phyloP scores from a whole-genome alignment of 768 basidiomycete species.

The Leccinum fibrillosum region DNA sequence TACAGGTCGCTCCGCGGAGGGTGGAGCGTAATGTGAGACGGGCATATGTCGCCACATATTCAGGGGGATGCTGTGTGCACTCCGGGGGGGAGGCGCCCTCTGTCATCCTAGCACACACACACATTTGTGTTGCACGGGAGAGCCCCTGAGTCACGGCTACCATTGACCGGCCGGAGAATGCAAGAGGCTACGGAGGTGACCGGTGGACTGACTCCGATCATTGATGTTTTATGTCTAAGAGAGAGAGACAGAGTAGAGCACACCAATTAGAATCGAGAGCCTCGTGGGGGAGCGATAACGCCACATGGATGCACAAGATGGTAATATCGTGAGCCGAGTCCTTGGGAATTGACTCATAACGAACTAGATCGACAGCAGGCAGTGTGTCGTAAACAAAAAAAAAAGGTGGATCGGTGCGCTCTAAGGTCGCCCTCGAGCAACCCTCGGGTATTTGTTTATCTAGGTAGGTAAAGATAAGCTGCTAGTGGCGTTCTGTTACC shows the following conservation, averaged over 20 bases:
- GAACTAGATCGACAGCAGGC: background rate
- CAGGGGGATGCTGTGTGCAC: background rate
- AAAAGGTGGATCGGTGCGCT: background rate
- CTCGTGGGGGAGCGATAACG: conserved; percentile 1
- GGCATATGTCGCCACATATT: background rate
- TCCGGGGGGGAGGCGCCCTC: background rate
- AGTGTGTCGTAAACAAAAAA: background rate
- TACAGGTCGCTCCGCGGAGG: background rate
- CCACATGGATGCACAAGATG: background rate
- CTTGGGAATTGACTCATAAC: background rate
- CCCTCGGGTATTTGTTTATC: background rate
- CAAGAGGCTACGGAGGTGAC: background rate
- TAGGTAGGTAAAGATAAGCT: background rate
- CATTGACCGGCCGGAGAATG: background rate
- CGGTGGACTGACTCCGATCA: background rate
- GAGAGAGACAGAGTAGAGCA: background rate
- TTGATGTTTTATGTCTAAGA: background rate
- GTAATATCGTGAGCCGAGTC: background rate
- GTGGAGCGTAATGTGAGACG: background rate
- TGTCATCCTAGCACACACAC: background rate
- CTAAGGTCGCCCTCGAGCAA: conserved; percentile 2
- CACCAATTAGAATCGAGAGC: background rate
- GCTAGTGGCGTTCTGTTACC: background rate
- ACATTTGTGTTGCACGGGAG: background rate
- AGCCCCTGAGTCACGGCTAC: background rate